Evolutionary conservation across 2,329 filamentous ascomycete genomes (phyloP), one percentile per base, ranked within the genome.

Genomic region (Aspergillus hortae): DNA sequence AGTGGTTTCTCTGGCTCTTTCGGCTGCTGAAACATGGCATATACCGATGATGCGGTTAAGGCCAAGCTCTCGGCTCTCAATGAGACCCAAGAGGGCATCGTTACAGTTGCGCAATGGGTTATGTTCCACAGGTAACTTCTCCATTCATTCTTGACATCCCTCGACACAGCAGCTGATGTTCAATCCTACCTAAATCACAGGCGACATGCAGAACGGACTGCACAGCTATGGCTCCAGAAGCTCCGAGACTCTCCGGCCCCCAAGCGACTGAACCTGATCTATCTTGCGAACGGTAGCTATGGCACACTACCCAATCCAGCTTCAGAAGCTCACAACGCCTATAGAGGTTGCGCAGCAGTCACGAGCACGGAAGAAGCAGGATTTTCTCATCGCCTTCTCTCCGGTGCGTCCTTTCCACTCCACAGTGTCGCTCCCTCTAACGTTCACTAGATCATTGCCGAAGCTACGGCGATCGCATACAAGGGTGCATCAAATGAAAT

Each of bases 101-200:
- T 95, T 55, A 92, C 90, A 33, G 92, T 95, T 56, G 91, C 94
- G 52, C 92, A 97, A 85, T 99, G 95, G 95, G 94, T 99, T 56
- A 95, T 99, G 88, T 99, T 99, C 71, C 92, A 99, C 75, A 88
- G 91, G 91, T 95, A 85, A 61, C 59, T 52, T 40, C 44, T 51
- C 49, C 42, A 44, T 35, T 25, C 40, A 33, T 36, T 51, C 48
- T 56, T 70, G 42, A 42, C 46, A n/a, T 32, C 33, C 30, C 19
- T 17, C 21, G n/a, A 27, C 5, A 32, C 40, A 40, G 11, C 35
- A 46, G 36, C 59, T 66, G 53, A 67, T 42, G 7, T 17, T 23
- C 19, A 10, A 14, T 40, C 19, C 36, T 17, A 44, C 48, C 14
- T n/a, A 15, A 54, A 51, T 30, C 57, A 56, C 55, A 96, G 92